Conservation (phyloP, 73 alveolate genomes). For the Breviolum minutum region DNA sequence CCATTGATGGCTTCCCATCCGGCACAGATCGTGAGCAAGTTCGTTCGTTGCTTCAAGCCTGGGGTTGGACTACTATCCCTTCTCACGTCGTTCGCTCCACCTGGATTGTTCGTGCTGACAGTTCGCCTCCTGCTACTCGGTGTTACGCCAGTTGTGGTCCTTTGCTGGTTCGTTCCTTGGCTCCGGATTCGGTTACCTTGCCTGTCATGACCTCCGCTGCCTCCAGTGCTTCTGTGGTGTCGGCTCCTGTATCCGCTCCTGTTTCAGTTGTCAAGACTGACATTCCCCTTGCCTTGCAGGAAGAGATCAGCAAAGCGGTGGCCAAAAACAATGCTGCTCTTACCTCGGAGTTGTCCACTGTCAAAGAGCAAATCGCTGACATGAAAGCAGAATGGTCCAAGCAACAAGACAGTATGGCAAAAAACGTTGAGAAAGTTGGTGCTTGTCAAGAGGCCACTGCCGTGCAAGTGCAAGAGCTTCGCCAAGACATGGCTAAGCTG, state of each 20-base stretch:
- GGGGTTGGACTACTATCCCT: not conserved
- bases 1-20: not conserved
- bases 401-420: not conserved
- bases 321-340: not conserved
- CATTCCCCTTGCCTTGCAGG: not conserved
- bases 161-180: not conserved
- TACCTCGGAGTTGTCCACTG: not conserved
- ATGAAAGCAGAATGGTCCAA: not conserved
- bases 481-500: not conserved
- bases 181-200: not conserved
- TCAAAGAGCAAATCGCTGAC: not conserved
- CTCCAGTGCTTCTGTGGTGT: not conserved
- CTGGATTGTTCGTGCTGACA: not conserved
- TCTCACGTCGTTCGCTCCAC: not conserved
- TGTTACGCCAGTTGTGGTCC: not conserved
- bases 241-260: not conserved
- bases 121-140: not conserved
- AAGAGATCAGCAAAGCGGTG: not conserved
- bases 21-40: not conserved
- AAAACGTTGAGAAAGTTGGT: not conserved
- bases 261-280: not conserved
- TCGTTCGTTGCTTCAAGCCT: not conserved
- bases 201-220: not conserved
- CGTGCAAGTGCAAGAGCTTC: not conserved
- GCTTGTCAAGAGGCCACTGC: not conserved